These are phyloP conservation scores for Trypanosoma scelopori DNA, from an alignment of 208 protist genomes.

Conservation along the genomic window DNA sequence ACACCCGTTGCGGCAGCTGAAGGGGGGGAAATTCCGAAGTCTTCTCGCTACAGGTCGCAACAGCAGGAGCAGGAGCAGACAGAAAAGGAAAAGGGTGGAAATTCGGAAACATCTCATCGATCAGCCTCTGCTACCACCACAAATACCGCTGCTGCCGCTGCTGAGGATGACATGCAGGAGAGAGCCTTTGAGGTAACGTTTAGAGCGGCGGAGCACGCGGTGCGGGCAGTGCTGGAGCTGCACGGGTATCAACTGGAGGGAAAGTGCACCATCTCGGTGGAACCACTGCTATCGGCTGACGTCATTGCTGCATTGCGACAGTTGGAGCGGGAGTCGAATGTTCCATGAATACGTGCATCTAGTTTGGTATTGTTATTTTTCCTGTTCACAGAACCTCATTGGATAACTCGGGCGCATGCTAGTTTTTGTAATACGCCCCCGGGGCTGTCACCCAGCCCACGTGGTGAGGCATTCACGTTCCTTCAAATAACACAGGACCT, in stretches of 20 bases:
- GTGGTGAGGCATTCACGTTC: no score
- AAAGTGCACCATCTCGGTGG: conserved; percentile 37
- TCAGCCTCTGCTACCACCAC: no score
- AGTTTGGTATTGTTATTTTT: no score
- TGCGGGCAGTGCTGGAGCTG: conserved; percentile 51
- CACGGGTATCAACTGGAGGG: conserved; percentile 22
- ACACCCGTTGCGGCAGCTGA: neutral
- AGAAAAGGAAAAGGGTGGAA: neutral
- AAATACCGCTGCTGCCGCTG: no score
- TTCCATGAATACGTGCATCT: neutral
- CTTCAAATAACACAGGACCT: no score
- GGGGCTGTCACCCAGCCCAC: no score
- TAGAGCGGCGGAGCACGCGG: conserved; percentile 37
- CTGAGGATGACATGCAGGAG: conserved; percentile 1
- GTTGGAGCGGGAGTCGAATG: conserved; percentile 27
- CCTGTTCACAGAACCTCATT: no score
- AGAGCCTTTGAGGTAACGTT: conserved; percentile 76
- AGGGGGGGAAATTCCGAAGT: neutral
- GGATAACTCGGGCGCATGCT: no score
- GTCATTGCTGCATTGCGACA: conserved; percentile 41
- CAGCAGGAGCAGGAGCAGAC: conserved; percentile 13
- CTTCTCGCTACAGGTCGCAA: conserved; percentile 26
- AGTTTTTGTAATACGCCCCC: no score
- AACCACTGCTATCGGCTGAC: conserved; percentile 71
- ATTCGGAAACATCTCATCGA: neutral